phyloP scores from a whole-genome alignment of 768 basidiomycete genomes.

The Psilocybe cubensis region DNA sequence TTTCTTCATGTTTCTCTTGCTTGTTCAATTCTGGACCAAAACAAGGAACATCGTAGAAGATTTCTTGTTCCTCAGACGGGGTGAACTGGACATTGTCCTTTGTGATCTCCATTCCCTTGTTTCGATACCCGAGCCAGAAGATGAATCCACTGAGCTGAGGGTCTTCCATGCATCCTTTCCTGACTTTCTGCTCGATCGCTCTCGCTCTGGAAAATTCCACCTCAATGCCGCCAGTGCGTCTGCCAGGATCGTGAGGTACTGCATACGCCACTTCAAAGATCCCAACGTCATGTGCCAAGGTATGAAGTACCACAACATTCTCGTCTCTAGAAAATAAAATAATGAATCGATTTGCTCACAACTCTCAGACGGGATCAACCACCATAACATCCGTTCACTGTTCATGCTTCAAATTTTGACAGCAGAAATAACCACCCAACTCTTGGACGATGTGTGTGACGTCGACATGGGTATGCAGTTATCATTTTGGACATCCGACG shows the following conservation, averaged over 20 bases:
- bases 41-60: conserved; percentile 9
- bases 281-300: conserved; percentile 7
- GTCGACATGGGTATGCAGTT: conserved; percentile 10
- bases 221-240: conserved; percentile 3
- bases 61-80: conserved; percentile 6
- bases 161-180: conserved; percentile 14
- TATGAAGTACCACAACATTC: background rate
- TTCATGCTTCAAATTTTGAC: conserved; percentile 11
- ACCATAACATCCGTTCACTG: conserved; percentile 10
- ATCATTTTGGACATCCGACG: conserved; percentile 10
- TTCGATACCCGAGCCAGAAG: background rate
- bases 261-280: conserved; percentile 7
- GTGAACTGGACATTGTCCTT: conserved; percentile 8
- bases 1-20: conserved; percentile 4
- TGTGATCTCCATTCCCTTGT: conserved; percentile 12
- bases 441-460: conserved; percentile 5
- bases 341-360: background rate
- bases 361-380: conserved; percentile 2
- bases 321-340: background rate
- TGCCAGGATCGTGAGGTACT: conserved; percentile 1
- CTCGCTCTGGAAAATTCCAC: conserved; percentile 13
- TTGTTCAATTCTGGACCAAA: conserved; percentile 8
- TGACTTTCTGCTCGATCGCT: conserved; percentile 14
- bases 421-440: background rate
- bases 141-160: background rate